phyloP scores from a whole-genome alignment of 1,139 yeast genomes.

The Geotrichum bryndzae region DNA sequence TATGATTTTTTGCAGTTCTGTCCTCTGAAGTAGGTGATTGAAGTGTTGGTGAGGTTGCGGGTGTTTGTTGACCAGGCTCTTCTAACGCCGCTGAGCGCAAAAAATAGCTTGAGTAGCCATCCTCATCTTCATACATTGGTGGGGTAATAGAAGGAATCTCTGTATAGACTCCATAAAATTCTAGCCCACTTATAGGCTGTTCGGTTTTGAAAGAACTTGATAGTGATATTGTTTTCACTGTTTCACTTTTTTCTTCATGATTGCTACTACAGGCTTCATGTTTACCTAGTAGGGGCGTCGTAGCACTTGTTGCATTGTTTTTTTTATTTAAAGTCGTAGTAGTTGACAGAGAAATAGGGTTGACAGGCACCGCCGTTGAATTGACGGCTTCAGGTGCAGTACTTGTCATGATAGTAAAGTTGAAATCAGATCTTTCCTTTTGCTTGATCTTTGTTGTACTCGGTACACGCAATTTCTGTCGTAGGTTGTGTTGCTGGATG shows the following conservation, averaged over 20 bases:
- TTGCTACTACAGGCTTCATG: conserved; percentile 10
- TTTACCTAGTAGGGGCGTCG: conserved; percentile 1
- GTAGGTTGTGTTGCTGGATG: neutral
- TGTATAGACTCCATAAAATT: neutral
- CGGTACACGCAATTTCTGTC: neutral
- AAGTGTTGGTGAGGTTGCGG: neutral
- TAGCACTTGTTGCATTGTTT: neutral
- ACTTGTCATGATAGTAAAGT: neutral
- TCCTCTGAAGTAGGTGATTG: neutral
- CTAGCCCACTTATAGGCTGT: neutral
- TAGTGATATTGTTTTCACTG: neutral
- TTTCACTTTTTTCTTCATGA: conserved; percentile 5
- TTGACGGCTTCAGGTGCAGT: neutral
- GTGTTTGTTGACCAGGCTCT: neutral
- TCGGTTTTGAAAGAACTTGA: neutral
- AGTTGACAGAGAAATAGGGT: neutral
- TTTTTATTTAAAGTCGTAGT: neutral
- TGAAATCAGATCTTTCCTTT: neutral
- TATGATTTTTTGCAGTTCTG: neutral
- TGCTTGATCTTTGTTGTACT: neutral
- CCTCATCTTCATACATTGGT: conserved; percentile 16
- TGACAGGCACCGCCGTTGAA: neutral
- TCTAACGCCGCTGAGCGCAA: neutral
- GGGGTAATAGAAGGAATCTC: neutral
- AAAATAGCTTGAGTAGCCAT: conserved; percentile 10